Evolutionary conservation across 2,329 filamentous ascomycete species (phyloP).

Genomic region (Mollisia scopiformis): DNA sequence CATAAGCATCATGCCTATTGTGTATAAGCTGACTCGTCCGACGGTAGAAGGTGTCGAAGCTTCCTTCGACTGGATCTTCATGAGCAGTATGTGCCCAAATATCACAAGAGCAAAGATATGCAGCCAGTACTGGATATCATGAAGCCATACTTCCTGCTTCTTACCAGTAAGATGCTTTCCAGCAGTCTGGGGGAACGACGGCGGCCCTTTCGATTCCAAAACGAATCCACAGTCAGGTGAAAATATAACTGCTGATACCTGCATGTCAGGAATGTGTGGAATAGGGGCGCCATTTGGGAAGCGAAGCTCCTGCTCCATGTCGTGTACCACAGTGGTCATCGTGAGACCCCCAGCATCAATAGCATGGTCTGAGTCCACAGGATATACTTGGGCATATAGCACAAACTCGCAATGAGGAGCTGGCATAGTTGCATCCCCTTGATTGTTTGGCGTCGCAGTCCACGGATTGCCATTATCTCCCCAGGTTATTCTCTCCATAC

Average conservation of each 20-base stretch:
- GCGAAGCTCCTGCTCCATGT: slow-evolving; percentile 65
- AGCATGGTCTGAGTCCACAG: slow-evolving; percentile 19
- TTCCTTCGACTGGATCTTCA: slow-evolving; percentile 68
- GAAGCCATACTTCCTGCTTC: slow-evolving; percentile 62
- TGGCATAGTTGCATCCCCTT: slow-evolving; percentile 60
- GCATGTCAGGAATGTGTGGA: slow-evolving; percentile 53
- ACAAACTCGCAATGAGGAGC: slow-evolving; percentile 87
- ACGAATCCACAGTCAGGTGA: slow-evolving; percentile 72
- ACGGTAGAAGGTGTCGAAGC: slow-evolving; percentile 69
- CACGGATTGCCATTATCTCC: slow-evolving; percentile 71
- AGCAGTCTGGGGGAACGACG: slow-evolving; percentile 52
- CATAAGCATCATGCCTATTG: slow-evolving; percentile 62
- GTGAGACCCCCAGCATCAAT: slow-evolving; percentile 38
- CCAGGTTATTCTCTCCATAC: slow-evolving; percentile 59
- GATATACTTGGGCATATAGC: slow-evolving; percentile 78
- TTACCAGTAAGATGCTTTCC: slow-evolving; percentile 60
- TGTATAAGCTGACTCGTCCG: slow-evolving; percentile 67
- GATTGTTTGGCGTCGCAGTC: slow-evolving; percentile 68
- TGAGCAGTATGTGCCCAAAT: slow-evolving; percentile 61
- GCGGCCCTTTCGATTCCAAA: slow-evolving; percentile 66
- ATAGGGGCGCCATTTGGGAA: slow-evolving; percentile 63
- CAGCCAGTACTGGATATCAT: slow-evolving; percentile 61
- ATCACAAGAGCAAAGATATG: slow-evolving; percentile 58
- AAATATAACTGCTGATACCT: slow-evolving; percentile 66
- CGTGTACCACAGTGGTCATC: slow-evolving; percentile 45